These are phyloP conservation scores for Saccharomyces mikatae DNA, from an alignment of 805 yeast species.

Conservation along the genomic window DNA sequence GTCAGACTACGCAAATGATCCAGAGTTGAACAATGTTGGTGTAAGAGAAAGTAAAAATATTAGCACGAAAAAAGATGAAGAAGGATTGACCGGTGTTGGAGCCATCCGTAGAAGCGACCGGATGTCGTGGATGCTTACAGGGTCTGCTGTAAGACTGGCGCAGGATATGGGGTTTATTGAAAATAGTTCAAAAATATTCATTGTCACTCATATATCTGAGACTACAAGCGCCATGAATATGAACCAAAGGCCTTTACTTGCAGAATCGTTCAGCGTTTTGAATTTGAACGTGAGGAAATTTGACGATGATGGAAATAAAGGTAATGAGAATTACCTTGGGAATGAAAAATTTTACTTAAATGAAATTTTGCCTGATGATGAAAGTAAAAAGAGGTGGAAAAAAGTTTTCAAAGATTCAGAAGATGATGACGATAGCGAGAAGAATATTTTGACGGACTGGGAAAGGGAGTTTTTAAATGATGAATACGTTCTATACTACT, in stretches of 20 bases:
- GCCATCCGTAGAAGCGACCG: slow-evolving; percentile 82
- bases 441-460: slow-evolving; percentile 14
- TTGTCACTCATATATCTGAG: slow-evolving; percentile 82
- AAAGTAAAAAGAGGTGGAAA: slow-evolving; percentile 21
- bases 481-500: slow-evolving; percentile 26
- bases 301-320: slow-evolving; percentile 30
- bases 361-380: slow-evolving; percentile 18
- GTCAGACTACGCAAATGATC: slow-evolving; percentile 70
- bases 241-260: slow-evolving; percentile 69
- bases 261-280: slow-evolving; percentile 62
- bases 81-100: slow-evolving; percentile 62
- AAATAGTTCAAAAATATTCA: slow-evolving; percentile 59
- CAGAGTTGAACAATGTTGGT: slow-evolving; percentile 28
- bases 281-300: slow-evolving; percentile 30
- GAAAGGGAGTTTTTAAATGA: slow-evolving; percentile 29
- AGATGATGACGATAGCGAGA: slow-evolving; percentile 2
- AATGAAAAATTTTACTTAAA: slow-evolving; percentile 30
- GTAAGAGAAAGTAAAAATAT: slow-evolving; percentile 11
- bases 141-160: slow-evolving; percentile 77
- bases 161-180: slow-evolving; percentile 81
- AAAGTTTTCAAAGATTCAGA: slow-evolving; percentile 11
- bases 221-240: slow-evolving; percentile 74
- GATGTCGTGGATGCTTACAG: slow-evolving; percentile 91
- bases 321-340: slow-evolving; percentile 25
- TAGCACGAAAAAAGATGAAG: slow-evolving; percentile 31